Base-by-base conservation (phyloP, 768 basidiomycete species). In the Polyporus arcularius region DNA sequence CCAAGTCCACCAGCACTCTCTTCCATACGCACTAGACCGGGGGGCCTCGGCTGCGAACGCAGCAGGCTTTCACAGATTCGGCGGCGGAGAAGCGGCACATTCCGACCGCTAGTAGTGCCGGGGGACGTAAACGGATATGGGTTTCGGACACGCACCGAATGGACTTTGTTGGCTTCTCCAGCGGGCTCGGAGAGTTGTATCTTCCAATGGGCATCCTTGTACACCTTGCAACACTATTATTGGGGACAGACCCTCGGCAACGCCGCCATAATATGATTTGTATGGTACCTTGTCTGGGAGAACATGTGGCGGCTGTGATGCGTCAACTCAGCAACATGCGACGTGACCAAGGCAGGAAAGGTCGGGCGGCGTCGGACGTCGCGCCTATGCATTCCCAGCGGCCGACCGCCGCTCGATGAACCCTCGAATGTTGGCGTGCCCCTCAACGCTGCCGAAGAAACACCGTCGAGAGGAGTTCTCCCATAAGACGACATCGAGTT, bases 401-500 rank as follows among this genome's bases (percentile, higher is more conserved):
- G 68, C 67, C 54, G 58, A 49, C 69, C 88, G 79, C 68, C 89
- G 79, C 73, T 92, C 90, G 65, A 92, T 91, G 73, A 92, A 92
- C 12, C 82, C 85, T 70, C 86, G 83, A 70, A 93, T 89, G 66
- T 88, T 89, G 39, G 83, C 77, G 71, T 93, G 91, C 3, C 90
- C 91, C 53, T 90, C 90, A 57, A 87, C 66, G 64, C 80, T 90
- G 28, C 85, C 91, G 75, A 96, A 94, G 79, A 96, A 92, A 74
- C 86, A 89, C 58, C 91, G 82, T 69, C 86, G 87, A 28, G 78
- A 69, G 26, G 82, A 61, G 70, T 82, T 92, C 75, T 95, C 92
- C 92, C 93, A 94, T 49, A 96, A 62, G 14, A 96, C 88, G 38
- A 92, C 87, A 60, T 83, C 86, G 41, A 96, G 76, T 73, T 94